Percentiles rank a stretch among this genome's conserved stretches.
These are phyloP conservation scores for Cercospora janseana DNA, from an alignment of 2,329 filamentous ascomycete species.

Conservation along the genomic window DNA sequence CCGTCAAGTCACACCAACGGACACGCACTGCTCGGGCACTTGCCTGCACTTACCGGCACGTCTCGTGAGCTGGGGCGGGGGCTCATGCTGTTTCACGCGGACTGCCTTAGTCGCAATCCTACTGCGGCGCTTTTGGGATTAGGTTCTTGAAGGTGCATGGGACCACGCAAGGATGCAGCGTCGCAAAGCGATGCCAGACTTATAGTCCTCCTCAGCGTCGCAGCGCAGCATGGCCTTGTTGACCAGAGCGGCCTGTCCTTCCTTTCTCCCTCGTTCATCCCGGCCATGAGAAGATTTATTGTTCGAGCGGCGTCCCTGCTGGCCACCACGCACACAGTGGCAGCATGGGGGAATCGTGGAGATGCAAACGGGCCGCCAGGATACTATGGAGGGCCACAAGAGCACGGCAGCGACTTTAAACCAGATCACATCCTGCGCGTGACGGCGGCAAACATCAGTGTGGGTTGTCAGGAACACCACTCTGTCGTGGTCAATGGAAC, in stretches of 20 bases:
- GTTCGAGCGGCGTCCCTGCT: slow-evolving; percentile 5
- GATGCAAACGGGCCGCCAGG: slow-evolving; percentile 17
- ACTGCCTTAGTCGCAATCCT: not conserved
- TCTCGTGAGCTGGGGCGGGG: not conserved
- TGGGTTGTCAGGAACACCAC: slow-evolving; percentile 49
- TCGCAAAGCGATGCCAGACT: not conserved
- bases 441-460: slow-evolving; percentile 43
- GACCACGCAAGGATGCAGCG: not conserved
- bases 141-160: not conserved
- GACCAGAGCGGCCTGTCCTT: not conserved
- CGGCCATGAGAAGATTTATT: slow-evolving; percentile 7
- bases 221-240: not conserved
- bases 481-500: slow-evolving; percentile 55
- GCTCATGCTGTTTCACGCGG: not conserved
- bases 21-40: no score
- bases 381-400: slow-evolving; percentile 22
- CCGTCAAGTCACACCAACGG: no score
- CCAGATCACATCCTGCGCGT: slow-evolving; percentile 52
- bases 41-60: not conserved
- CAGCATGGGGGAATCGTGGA: slow-evolving; percentile 20
- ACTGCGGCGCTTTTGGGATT: not conserved
- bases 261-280: not conserved
- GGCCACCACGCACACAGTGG: slow-evolving; percentile 5
- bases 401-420: slow-evolving; percentile 34
- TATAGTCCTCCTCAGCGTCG: not conserved